Base-by-base conservation (phyloP, 768 basidiomycete genomes). In the Suillus cothurnatus region DNA sequence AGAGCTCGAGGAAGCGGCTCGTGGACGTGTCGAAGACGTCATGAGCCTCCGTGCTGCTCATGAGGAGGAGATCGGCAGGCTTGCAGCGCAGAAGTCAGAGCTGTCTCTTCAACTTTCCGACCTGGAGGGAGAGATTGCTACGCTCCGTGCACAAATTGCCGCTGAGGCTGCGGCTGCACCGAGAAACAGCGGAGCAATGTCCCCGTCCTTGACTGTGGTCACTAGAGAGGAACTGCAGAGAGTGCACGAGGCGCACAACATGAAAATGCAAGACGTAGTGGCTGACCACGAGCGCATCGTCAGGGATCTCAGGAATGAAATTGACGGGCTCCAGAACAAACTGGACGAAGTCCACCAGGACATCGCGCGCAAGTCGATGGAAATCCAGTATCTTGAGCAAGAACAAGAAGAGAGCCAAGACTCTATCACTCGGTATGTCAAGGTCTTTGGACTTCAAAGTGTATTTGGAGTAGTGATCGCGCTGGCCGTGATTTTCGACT, bases 171-270 rank as follows among this genome's bases (percentile, higher is more conserved):
- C 77, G n/a, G 74, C 79, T 34, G 73, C 84, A 4, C 83, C 87
- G 4, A 88, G 85, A 76, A 84, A 77, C 66, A 91, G 89, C 66
- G 88, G 86, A 17, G 77, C 74, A 1, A 71, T 76, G 26, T 73
- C 77, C 49, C 70, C 74, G 23, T 74, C 79, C 49, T 74, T 81
- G 39, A 76, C 81, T 56, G 68, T 74, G 28, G 86, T 93, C 9
- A 85, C 91, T 41, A 89, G 87, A 69, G 92, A 93, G 68, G 93
- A 95, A 63, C 77, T 95, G 47, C 86, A 88, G 73, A 85, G 82
- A 71, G 77, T 92, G 72, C 91, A 95, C 68, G 90, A 93, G 74
- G 94, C 94, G 6, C 94, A 95, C 75, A 92, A 91, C 73, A 81
- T 90, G 67, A 94, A 90, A 80, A 73, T 95, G 68, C 80, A 88